Base-by-base conservation (phyloP, 2,329 filamentous ascomycete species). In the Massarina eburnea region DNA sequence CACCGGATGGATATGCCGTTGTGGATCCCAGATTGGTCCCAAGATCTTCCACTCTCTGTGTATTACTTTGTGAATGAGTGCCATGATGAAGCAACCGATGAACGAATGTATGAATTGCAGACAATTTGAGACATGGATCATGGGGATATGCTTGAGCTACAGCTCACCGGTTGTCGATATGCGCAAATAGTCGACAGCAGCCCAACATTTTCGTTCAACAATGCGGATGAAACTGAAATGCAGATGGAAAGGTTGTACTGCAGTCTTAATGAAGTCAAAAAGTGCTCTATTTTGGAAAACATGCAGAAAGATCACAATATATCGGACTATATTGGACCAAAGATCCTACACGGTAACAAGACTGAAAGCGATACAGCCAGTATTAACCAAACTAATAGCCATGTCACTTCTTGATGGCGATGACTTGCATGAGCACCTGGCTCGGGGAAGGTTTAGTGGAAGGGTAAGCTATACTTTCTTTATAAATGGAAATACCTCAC, bases 11-110 rank as follows among this genome's bases (percentile, higher is more conserved):
- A 44, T 2, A 46, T 46, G 48, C 36, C 43, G 33, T 50, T 43
- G 15, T 50, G 48, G 48, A 33, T 51, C 18, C 48, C 41, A 8
- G 44, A 51, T 39, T 51, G 48, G 48, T 44, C 43, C 4, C 40
- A 47, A 29, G 39, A 47, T 38, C 36, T 45, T 12, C 48, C 43
- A 19, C 33, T 49, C 14, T 12, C 7, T n/a, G 30, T 18, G 19
- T 9, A 12, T 2, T 19, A 6, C 29, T 32, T 36, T 3, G 3
- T 4, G 24, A 22, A 15, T 17, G 9, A n/a, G 21, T 15, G 4
- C 18, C 26, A n/a, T 26, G 14, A n/a, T 9, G 37, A 10, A 8
- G 5, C 20, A 39, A 30, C n/a, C n/a, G 27, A 30, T 30, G 3
- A 30, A 12, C 4, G 15, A 30, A 30, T 14, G 27, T 15, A 30